These are phyloP conservation scores for Tolypocladium sp. DNA, from an alignment of 2,329 filamentous ascomycete genomes.

Conservation along the genomic window DNA sequence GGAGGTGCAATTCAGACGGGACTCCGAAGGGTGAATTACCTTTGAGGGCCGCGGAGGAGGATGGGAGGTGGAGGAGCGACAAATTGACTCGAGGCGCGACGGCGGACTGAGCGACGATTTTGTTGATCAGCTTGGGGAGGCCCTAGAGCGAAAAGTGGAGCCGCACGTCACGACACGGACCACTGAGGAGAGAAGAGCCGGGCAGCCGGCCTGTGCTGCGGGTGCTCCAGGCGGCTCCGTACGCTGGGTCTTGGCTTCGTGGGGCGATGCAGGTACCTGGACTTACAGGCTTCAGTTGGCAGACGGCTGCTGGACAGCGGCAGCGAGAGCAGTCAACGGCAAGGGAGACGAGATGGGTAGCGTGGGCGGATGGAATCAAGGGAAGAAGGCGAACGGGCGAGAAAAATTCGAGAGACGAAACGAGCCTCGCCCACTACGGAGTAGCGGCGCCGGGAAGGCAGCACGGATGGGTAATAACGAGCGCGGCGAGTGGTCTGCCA, in stretches of 20 bases:
- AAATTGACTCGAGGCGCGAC: conserved; percentile 9
- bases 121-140: conserved; percentile 9
- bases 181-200: conserved; percentile 3
- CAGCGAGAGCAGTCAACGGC: background rate
- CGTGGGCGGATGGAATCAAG: background rate
- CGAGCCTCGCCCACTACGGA: background rate
- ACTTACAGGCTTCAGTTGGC: background rate
- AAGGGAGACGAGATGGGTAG: background rate
- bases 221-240: no score
- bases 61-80: conserved; percentile 9
- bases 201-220: no score
- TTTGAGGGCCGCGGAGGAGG: conserved; percentile 5
- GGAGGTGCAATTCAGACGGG: background rate
- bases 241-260: no score
- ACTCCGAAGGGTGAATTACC: conserved; percentile 1
- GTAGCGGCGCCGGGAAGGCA: background rate
- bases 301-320: background rate
- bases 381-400: background rate
- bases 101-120: conserved; percentile 14
- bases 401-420: background rate
- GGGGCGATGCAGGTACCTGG: no score
- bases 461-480: background rate
- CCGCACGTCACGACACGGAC: conserved; percentile 9
- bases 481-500: no score
- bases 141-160: conserved; percentile 9